These are phyloP conservation scores for Hyphopichia homilentoma DNA, from an alignment of 805 yeast species.

Conservation along the genomic window DNA sequence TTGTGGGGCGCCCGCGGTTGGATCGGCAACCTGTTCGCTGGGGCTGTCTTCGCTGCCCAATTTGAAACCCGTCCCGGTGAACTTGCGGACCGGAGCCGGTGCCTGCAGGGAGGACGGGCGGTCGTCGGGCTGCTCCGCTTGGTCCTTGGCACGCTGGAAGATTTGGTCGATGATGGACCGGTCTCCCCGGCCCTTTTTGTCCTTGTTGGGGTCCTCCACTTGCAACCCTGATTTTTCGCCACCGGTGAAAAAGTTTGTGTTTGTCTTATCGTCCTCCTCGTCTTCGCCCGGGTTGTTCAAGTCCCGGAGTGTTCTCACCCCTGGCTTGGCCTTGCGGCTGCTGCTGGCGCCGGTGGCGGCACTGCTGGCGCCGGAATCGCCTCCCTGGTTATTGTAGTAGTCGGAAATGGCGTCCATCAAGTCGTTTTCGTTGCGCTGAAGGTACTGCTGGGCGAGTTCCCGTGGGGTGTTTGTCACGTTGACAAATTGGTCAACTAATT, in stretches of 20 bases:
- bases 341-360: constrained; percentile 5
- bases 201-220: constrained; percentile 67
- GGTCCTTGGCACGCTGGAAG: constrained; percentile 56
- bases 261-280: constrained; percentile 53
- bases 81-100: constrained; percentile 19
- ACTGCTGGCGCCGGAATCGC: constrained; percentile 4
- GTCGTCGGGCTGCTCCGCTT: constrained; percentile 34
- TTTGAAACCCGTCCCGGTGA: constrained; percentile 51
- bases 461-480: constrained; percentile 31
- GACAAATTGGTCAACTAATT: constrained; percentile 31
- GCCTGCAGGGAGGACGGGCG: constrained; percentile 26
- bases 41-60: constrained; percentile 45
- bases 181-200: constrained; percentile 33
- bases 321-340: constrained; percentile 10
- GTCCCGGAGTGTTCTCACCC: constrained; percentile 37
- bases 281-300: constrained; percentile 39
- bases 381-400: constrained; percentile 23
- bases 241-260: constrained; percentile 57
- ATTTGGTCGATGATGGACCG: constrained; percentile 62
- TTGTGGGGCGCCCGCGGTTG: constrained; percentile 15
- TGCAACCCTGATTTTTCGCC: constrained; percentile 76
- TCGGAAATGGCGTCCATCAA: constrained; percentile 40
- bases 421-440: constrained; percentile 32
- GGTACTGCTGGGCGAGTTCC: constrained; percentile 38
- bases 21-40: constrained; percentile 33